Base-by-base conservation (phyloP, 495 filamentous ascomycete species). In the Glutinoglossum americanum region DNA sequence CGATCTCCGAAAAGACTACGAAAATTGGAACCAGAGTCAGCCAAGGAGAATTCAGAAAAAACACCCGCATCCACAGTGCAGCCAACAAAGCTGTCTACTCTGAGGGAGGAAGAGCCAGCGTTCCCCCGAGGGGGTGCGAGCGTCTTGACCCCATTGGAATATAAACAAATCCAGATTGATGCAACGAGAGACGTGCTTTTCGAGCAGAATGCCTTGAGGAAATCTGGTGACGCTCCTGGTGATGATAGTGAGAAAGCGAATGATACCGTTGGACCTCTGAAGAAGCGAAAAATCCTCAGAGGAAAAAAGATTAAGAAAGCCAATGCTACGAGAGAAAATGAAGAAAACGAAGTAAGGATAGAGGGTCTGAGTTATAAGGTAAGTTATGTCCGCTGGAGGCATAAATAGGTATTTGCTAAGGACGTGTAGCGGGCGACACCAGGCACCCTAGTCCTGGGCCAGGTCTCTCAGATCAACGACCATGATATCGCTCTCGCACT, bases 151-250 rank as follows among this genome's bases (percentile, higher is more conserved):
- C 89, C 92, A 26, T 74, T 98, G 55, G 92, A 98, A 67, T 81
- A 92, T 62, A 95, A 94, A 71, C 86, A 97, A 69, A 95, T 98
- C 62, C 84, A 92, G 63, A 85, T 92, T 60, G 83, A 97, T 69
- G 92, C 92, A 30, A 89, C 80, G 61, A 80, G 82, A 64, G 92
- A 98, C 75, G 89, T 90, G 26, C 74, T 97, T 9, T 96, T 96
- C 65, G 92, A 97, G 71, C 80, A 93, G 62, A 77, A 80, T 58
- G 76, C 19, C 32, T 25, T 15, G 32, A 56, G 73, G 63, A 75
- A 67, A 70, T 75, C 71, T 57, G 54, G 61, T 45, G 72, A 66
- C 21, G 68, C 68, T 15, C 69, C 67, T 45, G 68, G 71, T 33
- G 70, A 73, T 56, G 66, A 71, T 64, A 73, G 75, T 49, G 59